Percentiles rank a stretch among this genome's conserved stretches.
Evolutionary conservation across 176 grass and related monocot species (phyloP).

Genomic region (Raddia distichophylla): DNA sequence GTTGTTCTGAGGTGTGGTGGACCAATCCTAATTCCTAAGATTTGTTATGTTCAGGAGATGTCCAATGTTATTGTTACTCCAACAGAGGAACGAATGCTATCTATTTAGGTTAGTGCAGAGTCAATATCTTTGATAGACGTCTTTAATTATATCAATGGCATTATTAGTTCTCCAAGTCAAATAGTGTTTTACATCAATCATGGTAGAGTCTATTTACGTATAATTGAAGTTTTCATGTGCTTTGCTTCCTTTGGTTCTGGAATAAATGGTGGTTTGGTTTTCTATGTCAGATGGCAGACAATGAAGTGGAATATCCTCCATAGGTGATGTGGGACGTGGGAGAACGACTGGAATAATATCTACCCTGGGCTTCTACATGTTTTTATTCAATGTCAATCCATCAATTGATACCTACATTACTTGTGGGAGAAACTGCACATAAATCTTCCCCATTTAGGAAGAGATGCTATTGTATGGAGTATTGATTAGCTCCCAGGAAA

Average conservation of each 20-base stretch:
- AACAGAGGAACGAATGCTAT: background rate
- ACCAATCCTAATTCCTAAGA: conserved; percentile 9
- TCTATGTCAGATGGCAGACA: conserved; percentile 18
- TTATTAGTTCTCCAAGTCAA: background rate
- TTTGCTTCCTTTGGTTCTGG: background rate
- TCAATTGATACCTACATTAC: conserved; percentile 15
- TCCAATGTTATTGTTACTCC: background rate
- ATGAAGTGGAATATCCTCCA: background rate
- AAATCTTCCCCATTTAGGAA: background rate
- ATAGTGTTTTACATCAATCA: background rate
- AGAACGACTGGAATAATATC: background rate
- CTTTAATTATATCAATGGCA: background rate
- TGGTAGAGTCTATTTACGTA: background rate
- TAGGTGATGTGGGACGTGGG: background rate
- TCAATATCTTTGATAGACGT: background rate
- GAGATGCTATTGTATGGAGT: background rate
- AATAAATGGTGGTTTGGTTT: background rate
- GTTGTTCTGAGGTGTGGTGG: conserved; percentile 6
- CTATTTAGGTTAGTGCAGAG: conserved; percentile 33
- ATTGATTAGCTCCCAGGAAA: background rate
- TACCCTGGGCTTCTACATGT: background rate
- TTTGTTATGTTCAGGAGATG: background rate
- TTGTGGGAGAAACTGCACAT: background rate
- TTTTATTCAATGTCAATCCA: background rate
- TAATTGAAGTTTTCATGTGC: background rate